phyloP scores from a whole-genome alignment of 441 rosid genomes.

The Populus hybrid region DNA sequence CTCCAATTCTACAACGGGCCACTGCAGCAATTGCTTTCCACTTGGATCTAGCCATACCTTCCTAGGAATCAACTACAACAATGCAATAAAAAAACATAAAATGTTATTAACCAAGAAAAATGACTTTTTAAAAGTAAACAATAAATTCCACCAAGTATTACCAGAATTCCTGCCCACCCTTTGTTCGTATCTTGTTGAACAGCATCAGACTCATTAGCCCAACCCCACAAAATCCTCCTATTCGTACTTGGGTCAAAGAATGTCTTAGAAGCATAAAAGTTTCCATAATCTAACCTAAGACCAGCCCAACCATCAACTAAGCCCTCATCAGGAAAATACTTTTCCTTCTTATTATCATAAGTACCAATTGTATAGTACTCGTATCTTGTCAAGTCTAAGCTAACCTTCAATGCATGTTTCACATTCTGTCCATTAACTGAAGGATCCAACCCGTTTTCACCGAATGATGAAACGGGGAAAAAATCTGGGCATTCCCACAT shows the following conservation, averaged over 20 bases:
- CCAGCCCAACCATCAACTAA: slow-evolving; percentile 51
- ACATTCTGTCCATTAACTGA: slow-evolving; percentile 41
- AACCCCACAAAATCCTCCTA: slow-evolving; percentile 9
- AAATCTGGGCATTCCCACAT: slow-evolving; percentile 94
- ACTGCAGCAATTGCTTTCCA: slow-evolving; percentile 57
- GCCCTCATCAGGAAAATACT: slow-evolving; percentile 59
- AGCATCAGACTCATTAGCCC: neutral
- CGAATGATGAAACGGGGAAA: slow-evolving; percentile 44
- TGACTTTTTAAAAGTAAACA: neutral
- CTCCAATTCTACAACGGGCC: slow-evolving; percentile 71
- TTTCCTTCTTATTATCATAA: slow-evolving; percentile 33
- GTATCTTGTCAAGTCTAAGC: slow-evolving; percentile 44
- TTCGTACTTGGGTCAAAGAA: neutral
- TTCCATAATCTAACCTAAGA: slow-evolving; percentile 16
- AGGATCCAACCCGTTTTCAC: slow-evolving; percentile 42
- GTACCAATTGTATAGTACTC: slow-evolving; percentile 61
- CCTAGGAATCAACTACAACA: slow-evolving; percentile 60
- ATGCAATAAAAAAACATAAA: neutral
- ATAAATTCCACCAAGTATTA: neutral
- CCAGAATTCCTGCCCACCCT: slow-evolving; percentile 1
- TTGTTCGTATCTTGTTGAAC: neutral
- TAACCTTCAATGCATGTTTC: slow-evolving; percentile 59
- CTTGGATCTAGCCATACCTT: slow-evolving; percentile 53
- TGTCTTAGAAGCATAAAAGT: neutral
- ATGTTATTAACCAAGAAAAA: neutral